Conservation (phyloP, 768 basidiomycete genomes). For the Hericium rajendrae region DNA sequence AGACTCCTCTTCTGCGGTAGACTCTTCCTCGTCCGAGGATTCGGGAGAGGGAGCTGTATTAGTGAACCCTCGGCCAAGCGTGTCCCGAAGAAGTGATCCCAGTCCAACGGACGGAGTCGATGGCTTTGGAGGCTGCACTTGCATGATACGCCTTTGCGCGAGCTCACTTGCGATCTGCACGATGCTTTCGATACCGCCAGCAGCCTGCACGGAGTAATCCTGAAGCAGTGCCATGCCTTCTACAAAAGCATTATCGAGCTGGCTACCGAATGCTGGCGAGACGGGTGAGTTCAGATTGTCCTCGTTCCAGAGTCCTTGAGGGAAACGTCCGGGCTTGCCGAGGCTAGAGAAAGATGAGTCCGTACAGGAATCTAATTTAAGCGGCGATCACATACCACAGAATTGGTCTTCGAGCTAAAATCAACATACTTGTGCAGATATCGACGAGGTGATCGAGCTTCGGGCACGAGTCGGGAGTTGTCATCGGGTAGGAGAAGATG, state of each 20-base stretch:
- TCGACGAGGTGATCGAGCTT: constrained; percentile 66
- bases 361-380: neutral
- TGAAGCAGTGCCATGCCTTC: constrained; percentile 59
- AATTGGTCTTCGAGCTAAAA: constrained; percentile 44
- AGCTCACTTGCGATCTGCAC: constrained; percentile 61
- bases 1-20: constrained; percentile 27
- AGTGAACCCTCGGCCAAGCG: constrained; percentile 61
- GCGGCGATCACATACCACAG: constrained; percentile 36
- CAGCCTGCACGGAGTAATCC: constrained; percentile 50
- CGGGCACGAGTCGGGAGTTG: constrained; percentile 41
- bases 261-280: constrained; percentile 37
- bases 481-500: constrained; percentile 49
- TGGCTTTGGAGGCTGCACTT: constrained; percentile 25
- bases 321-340: constrained; percentile 34
- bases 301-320: constrained; percentile 45
- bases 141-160: constrained; percentile 31
- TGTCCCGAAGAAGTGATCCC: constrained; percentile 45
- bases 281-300: constrained; percentile 29
- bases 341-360: constrained; percentile 30
- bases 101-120: constrained; percentile 31
- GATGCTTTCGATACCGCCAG: constrained; percentile 63
- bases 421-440: constrained; percentile 59
- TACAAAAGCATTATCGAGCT: constrained; percentile 54
- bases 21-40: constrained; percentile 21
- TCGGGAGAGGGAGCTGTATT: constrained; percentile 36